Evolutionary conservation across 352 stramenopile species (phyloP), one percentile per base, ranked within the genome.

Genomic region (Pythium dissimile): DNA sequence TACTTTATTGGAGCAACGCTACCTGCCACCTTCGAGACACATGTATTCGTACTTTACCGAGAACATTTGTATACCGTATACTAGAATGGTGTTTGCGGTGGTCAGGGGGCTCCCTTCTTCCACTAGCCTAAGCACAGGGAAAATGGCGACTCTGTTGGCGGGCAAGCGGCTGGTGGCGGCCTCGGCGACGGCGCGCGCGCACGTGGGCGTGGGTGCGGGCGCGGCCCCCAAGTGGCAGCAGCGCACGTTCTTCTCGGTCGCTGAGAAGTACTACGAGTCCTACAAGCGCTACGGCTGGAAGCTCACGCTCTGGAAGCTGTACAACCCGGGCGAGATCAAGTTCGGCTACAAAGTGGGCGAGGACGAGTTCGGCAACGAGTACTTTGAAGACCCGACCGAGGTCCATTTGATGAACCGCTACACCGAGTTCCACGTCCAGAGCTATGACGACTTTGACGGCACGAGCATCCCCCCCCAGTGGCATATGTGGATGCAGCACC

Each of bases 271-370:
- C 66, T 54, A 72, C 41, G 83, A 93, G 62, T 77, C 85, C 32
- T 71, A 84, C 69, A 86, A 89, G 67, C 83, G 84, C 47, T 95
- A 79, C 69, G 85, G 85, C 45, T 85, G 69, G 65, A 88, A 92
- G 77, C 68, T 75, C 9, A 79, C 77, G 46, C 72, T 95, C 35
- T 95, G 85, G 85, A 91, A 92, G 64, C 77, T 95, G n/a, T 95
- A 92, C 69, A 92, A 92, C 67, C 77, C 81, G 2, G 81, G 81
- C 13, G 85, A 95, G 59, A 81, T 95, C 65, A 95, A 95, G 69
- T 95, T 95, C 62, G 85, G 85, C 16, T 82, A 87, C 48, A 71
- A 80, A 34, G 83, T 95, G 23, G 85, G 85, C 35, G 59, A 87
- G 52, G 85, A 95, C 62, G 68, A 88, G 68, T 90, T 92, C 59